Evolutionary conservation across 2,329 filamentous ascomycete species (phyloP).

Genomic region (Trichoderma sp.): DNA sequence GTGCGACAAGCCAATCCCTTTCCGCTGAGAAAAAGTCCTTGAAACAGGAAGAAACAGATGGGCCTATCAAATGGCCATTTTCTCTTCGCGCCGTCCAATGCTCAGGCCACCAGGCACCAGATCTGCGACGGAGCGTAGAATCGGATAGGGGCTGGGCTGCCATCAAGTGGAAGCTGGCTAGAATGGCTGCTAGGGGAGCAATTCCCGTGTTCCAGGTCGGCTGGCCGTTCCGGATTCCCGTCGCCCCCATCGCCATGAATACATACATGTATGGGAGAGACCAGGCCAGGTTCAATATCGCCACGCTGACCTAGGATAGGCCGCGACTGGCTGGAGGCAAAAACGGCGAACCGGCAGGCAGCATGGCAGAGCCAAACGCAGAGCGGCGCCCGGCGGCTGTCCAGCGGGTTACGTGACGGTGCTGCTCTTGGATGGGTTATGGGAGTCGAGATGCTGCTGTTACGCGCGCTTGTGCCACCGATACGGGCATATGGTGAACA

Average conservation of each 20-base stretch:
- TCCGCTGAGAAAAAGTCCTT: neutral
- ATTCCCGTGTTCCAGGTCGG: slow-evolving; percentile 1
- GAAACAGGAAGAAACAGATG: neutral
- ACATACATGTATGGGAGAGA: neutral
- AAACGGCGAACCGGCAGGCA: neutral
- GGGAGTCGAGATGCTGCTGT: neutral
- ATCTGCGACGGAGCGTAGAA: neutral
- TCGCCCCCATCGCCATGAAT: neutral
- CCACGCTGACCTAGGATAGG: neutral
- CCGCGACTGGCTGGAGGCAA: neutral
- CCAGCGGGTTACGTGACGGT: neutral
- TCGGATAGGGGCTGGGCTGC: slow-evolving; percentile 1
- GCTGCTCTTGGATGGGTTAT: neutral
- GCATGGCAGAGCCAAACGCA: neutral
- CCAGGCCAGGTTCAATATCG: neutral
- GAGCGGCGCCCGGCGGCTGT: slow-evolving; percentile 9
- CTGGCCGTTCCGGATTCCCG: slow-evolving; percentile 2
- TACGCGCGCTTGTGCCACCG: neutral
- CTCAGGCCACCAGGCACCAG: slow-evolving; percentile 5
- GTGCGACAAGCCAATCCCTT: neutral
- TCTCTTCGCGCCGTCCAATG: neutral
- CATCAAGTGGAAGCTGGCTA: neutral
- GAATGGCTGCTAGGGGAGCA: neutral
- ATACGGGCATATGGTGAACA: neutral
- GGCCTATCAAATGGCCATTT: neutral